phyloP scores from a whole-genome alignment of 345 rosid species.

The Corymbia maculata region DNA sequence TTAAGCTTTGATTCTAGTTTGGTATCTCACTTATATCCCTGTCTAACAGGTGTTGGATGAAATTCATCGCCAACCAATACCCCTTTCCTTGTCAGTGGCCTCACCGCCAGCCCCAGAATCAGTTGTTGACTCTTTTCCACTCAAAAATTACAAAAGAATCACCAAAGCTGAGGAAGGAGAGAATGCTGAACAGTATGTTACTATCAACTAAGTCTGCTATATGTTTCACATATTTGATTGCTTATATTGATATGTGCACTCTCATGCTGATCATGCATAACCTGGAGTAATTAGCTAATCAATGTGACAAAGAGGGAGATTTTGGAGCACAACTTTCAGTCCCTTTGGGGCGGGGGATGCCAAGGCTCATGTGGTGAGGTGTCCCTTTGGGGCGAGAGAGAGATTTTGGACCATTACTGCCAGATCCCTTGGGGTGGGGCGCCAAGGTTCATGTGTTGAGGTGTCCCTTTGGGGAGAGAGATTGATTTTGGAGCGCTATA shows the following conservation, averaged over 20 bases:
- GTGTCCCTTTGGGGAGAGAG: too few species aligned
- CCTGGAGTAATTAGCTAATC: neutral
- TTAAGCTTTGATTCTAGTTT: neutral
- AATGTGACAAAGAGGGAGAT: neutral
- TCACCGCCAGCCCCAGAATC: constrained; percentile 60
- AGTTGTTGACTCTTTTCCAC: constrained; percentile 59
- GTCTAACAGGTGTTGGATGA: constrained; percentile 60
- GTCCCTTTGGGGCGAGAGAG: too few species aligned
- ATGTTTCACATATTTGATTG: neutral
- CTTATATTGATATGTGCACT: neutral
- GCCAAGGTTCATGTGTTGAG: too few species aligned
- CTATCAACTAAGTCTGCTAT: neutral
- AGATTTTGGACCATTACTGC: too few species aligned
- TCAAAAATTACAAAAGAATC: constrained; percentile 39
- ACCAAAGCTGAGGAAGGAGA: constrained; percentile 14
- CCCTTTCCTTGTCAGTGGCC: constrained; percentile 39
- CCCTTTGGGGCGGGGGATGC: too few species aligned
- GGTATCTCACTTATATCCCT: neutral
- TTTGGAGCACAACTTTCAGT: too few species aligned
- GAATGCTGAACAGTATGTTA: constrained; percentile 47
- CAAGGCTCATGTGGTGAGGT: too few species aligned
- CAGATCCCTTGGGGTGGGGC: too few species aligned
- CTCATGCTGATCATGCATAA: neutral
- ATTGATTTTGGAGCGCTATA: too few species aligned
- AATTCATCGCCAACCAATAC: constrained; percentile 51